Percentiles rank a stretch among this genome's conserved stretches.
phyloP scores from a whole-genome alignment of 345 rosid species.

The Corchorus capsularis region DNA sequence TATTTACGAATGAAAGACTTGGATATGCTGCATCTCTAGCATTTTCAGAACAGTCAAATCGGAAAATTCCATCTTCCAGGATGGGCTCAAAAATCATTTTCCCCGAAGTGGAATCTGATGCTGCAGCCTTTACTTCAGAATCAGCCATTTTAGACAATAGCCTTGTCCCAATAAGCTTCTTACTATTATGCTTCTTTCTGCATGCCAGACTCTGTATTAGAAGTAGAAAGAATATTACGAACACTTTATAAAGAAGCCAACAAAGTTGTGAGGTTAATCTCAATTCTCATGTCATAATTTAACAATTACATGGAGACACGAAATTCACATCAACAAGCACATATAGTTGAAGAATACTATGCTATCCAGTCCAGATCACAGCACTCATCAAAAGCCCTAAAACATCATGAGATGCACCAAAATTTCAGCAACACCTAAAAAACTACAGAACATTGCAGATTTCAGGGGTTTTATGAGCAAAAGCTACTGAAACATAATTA shows the following conservation, averaged over 20 bases:
- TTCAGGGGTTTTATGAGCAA: not conserved
- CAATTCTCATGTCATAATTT: not conserved
- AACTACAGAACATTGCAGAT: too few species aligned
- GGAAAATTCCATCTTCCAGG: conserved; percentile 71
- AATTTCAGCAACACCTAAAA: not conserved
- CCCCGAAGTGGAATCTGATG: conserved; percentile 34
- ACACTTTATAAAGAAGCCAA: not conserved
- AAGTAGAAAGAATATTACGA: not conserved
- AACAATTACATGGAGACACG: not conserved
- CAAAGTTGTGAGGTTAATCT: not conserved
- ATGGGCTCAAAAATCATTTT: conserved; percentile 73
- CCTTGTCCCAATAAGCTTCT: conserved; percentile 5
- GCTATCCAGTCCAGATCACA: not conserved
- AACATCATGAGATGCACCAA: not conserved
- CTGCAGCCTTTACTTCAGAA: conserved; percentile 33
- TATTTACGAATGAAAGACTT: conserved; percentile 63
- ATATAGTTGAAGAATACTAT: not conserved
- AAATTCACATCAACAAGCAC: not conserved
- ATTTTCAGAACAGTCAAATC: conserved; percentile 66
- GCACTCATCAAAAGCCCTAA: not conserved
- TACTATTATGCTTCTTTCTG: conserved; percentile 39
- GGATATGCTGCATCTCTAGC: conserved; percentile 64
- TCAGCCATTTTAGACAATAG: conserved; percentile 42
- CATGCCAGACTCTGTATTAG: conserved; percentile 26
- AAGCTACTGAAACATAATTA: conserved; percentile 2